These are phyloP conservation scores for Theobroma cacao DNA, from an alignment of 345 rosid species.

Conservation along the genomic window DNA sequence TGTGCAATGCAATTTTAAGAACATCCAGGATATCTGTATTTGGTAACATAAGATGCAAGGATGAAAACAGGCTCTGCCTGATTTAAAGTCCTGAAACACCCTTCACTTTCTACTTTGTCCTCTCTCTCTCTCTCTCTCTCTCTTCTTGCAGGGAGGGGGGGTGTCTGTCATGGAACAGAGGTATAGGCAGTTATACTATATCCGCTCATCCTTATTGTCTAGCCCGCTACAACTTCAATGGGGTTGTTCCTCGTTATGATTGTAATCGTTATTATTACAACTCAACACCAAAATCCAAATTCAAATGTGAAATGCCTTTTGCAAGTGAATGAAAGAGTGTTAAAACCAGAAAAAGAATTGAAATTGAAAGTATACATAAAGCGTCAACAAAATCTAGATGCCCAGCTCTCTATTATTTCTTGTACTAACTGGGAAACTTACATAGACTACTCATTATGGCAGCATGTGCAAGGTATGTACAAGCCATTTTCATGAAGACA, in stretches of 20 bases:
- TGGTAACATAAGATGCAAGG: neutral
- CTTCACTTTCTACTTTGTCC: neutral
- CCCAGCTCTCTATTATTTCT: neutral
- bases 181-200: neutral
- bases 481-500: neutral
- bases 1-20: neutral
- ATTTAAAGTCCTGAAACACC: neutral
- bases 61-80: neutral
- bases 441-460: neutral
- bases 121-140: neutral
- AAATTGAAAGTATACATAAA: neutral
- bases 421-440: neutral
- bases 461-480: neutral
- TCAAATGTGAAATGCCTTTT: neutral
- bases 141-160: neutral
- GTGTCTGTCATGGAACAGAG: neutral
- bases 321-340: neutral
- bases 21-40: constrained; percentile 3
- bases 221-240: neutral
- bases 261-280: neutral
- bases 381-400: neutral
- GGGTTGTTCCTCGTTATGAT: neutral
- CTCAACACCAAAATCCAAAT: neutral
- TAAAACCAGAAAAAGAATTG: neutral
- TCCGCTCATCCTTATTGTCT: neutral